Conservation (phyloP, 495 filamentous ascomycete genomes). For the Penicillium crystallinum region DNA sequence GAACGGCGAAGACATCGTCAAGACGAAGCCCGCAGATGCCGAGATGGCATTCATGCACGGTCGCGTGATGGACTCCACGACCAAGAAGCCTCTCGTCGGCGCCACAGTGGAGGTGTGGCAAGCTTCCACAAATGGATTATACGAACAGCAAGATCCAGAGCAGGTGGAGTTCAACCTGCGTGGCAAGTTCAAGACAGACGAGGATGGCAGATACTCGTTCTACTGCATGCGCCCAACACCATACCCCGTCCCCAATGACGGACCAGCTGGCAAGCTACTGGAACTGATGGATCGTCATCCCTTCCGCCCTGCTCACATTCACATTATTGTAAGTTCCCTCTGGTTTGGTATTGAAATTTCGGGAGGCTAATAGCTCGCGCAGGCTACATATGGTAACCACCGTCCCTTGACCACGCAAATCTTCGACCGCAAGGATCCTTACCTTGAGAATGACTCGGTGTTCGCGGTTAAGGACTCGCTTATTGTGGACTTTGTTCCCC, state of each 20-base stretch:
- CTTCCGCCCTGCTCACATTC: conserved; percentile 80
- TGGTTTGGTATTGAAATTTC: conserved; percentile 2
- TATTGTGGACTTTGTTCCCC: conserved; percentile 58
- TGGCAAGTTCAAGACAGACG: conserved; percentile 64
- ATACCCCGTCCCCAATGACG: conserved; percentile 70
- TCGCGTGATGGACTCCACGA: conserved; percentile 50
- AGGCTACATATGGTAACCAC: conserved; percentile 43
- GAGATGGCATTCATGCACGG: conserved; percentile 61
- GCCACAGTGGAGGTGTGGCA: conserved; percentile 75
- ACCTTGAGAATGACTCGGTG: conserved; percentile 61
- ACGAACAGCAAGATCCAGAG: conserved; percentile 70
- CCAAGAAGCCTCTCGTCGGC: conserved; percentile 53
- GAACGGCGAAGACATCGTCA: conserved; percentile 64
- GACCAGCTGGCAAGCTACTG: conserved; percentile 45
- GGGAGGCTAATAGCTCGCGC: conserved; percentile 3
- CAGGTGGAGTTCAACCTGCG: conserved; percentile 72
- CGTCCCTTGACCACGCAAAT: conserved; percentile 67
- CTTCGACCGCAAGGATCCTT: conserved; percentile 60
- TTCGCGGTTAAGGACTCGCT: conserved; percentile 76
- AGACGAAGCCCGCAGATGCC: conserved; percentile 45
- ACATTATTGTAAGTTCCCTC: conserved; percentile 60
- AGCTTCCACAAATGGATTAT: conserved; percentile 69
- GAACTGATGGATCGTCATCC: conserved; percentile 64
- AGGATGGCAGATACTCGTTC: conserved; percentile 59
- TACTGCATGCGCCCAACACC: conserved; percentile 63